A percentile compares a stretch with the other conserved stretches of the same genome.
Conservation (phyloP, 768 basidiomycete genomes). For the Butyriboletus loyo region DNA sequence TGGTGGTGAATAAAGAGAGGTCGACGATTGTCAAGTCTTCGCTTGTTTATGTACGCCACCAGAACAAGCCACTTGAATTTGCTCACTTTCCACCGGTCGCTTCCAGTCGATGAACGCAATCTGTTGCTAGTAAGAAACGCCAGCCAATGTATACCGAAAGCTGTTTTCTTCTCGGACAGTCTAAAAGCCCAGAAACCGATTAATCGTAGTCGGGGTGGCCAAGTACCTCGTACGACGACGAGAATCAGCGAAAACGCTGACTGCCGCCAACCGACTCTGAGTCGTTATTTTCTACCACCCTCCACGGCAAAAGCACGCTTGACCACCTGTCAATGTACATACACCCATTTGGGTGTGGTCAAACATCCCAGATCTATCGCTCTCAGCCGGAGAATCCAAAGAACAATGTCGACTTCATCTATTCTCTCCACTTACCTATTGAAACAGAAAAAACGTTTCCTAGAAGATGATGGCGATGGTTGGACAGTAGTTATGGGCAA, state of each 20-base stretch:
- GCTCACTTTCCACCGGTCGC: not conserved
- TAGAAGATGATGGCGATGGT: slow-evolving; percentile 52
- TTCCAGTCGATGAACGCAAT: not conserved
- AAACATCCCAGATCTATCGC: not conserved
- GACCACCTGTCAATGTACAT: not conserved
- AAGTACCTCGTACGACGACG: not conserved
- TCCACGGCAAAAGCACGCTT: not conserved
- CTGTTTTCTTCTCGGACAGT: not conserved
- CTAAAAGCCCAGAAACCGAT: not conserved
- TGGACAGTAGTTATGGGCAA: slow-evolving; percentile 95
- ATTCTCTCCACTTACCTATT: slow-evolving; percentile 39
- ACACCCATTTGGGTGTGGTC: not conserved
- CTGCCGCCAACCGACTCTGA: not conserved
- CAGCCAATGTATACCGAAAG: not conserved
- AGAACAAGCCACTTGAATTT: not conserved
- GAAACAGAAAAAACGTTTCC: slow-evolving; percentile 56
- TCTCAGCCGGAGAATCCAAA: not conserved
- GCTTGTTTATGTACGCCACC: slow-evolving; percentile 8
- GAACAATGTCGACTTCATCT: slow-evolving; percentile 20
- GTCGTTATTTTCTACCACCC: not conserved
- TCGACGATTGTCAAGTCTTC: no score
- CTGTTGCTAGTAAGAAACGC: not conserved
- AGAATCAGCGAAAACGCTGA: not conserved
- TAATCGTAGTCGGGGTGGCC: not conserved
- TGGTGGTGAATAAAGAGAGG: no score